These are phyloP conservation scores for Diospyros kaki DNA, from an alignment of 148 eudicot genomes.

Conservation along the genomic window DNA sequence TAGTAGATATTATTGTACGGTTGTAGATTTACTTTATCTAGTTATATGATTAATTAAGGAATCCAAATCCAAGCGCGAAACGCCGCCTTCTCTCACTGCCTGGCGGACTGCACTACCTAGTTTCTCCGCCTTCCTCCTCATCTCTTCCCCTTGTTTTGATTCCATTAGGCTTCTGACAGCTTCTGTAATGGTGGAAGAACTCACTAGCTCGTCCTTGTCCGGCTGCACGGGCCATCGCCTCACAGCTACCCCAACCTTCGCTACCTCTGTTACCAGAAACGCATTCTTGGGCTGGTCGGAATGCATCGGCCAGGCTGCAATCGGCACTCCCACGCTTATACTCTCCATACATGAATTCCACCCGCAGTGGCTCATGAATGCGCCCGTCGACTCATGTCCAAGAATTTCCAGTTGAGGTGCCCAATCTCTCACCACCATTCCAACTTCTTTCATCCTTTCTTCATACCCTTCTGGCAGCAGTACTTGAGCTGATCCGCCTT, in stretches of 20 bases:
- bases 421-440: slow-evolving; percentile 34
- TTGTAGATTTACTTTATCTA: slow-evolving; percentile 12
- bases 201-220: too few relatives aligned
- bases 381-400: slow-evolving; percentile 28
- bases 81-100: slow-evolving; percentile 41
- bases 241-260: slow-evolving; percentile 23
- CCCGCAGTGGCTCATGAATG: slow-evolving; percentile 40
- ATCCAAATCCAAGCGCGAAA: slow-evolving; percentile 40
- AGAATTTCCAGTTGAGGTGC: slow-evolving; percentile 40
- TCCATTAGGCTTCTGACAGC: slow-evolving; percentile 36
- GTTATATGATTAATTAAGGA: slow-evolving; percentile 53
- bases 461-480: slow-evolving; percentile 24
- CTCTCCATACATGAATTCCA: slow-evolving; percentile 48
- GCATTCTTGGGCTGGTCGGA: slow-evolving; percentile 35
- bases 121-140: slow-evolving; percentile 34
- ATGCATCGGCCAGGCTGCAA: slow-evolving; percentile 44
- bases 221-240: slow-evolving; percentile 14
- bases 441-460: slow-evolving; percentile 24
- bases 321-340: slow-evolving; percentile 34
- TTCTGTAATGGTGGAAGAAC: slow-evolving; percentile 16
- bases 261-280: slow-evolving; percentile 19
- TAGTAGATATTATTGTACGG: too few relatives aligned
- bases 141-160: slow-evolving; percentile 39
- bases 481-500: not conserved
- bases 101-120: slow-evolving; percentile 26